Evolutionary conservation across 2,329 filamentous ascomycete species (phyloP).

Genomic region (Celoporthe dispersa): DNA sequence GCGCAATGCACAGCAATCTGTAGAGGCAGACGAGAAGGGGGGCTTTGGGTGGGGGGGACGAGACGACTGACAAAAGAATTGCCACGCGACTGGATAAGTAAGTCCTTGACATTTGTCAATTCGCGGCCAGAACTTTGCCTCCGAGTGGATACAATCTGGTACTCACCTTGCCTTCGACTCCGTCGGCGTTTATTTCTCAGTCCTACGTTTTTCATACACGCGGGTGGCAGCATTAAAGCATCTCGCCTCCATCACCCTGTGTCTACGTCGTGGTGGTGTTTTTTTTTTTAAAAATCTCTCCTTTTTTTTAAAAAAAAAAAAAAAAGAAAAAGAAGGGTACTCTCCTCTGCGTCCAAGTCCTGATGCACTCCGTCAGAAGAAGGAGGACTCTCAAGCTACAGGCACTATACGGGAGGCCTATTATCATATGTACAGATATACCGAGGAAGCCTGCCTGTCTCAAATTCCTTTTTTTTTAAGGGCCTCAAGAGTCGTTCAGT

Average conservation of each 20-base stretch:
- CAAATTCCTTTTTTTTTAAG: not conserved
- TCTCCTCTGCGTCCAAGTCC: not conserved
- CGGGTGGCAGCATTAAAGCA: not conserved
- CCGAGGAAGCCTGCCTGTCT: not conserved
- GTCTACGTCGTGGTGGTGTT: not conserved
- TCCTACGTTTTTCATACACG: not conserved
- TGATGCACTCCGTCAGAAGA: not conserved
- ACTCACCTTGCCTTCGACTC: not conserved
- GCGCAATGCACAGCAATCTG: constrained; percentile 15
- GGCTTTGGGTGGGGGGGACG: constrained; percentile 10
- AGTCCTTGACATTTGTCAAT: constrained; percentile 14
- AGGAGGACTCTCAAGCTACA: not conserved
- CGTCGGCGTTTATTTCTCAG: not conserved
- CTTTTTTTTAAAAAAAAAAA: not conserved
- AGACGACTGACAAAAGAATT: constrained; percentile 26
- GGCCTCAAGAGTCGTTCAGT: not conserved
- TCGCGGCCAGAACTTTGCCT: constrained; percentile 18
- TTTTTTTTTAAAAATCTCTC: not conserved
- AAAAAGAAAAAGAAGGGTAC: not conserved
- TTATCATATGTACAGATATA: no score
- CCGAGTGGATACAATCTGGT: constrained; percentile 2
- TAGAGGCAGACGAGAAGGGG: not conserved
- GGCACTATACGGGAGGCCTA: not conserved
- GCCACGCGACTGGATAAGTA: constrained; percentile 26
- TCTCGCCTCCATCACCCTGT: not conserved